A percentile compares a stretch with the other conserved stretches of the same genome.
phyloP scores from a whole-genome alignment of 345 rosid genomes.

The Arabidopsis arenosa region DNA sequence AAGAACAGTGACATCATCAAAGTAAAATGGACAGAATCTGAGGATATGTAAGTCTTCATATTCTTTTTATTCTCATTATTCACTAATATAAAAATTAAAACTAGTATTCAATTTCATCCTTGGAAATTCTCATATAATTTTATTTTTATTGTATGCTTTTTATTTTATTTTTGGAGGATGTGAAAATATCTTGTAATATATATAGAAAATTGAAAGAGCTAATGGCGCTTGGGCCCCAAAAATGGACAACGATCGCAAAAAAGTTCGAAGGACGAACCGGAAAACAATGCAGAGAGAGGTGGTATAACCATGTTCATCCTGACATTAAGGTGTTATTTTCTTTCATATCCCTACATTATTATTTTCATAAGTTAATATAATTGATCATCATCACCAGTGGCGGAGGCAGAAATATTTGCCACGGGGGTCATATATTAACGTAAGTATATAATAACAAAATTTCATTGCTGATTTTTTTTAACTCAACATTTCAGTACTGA shows the following conservation, averaged over 20 bases:
- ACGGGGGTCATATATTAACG: too few relatives aligned
- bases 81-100: neutral
- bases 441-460: too few relatives aligned
- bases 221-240: slow-evolving; percentile 65
- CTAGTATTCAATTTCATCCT: neutral
- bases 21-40: neutral
- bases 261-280: slow-evolving; percentile 64
- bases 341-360: neutral
- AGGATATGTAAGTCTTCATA: neutral
- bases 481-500: too few relatives aligned
- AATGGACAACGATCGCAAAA: slow-evolving; percentile 73
- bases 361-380: neutral
- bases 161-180: neutral
- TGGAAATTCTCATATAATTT: neutral
- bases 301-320: slow-evolving; percentile 88
- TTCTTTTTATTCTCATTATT: neutral
- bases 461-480: too few relatives aligned
- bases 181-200: neutral
- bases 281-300: slow-evolving; percentile 88
- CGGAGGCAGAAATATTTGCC: too few relatives aligned
- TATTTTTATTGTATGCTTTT: neutral
- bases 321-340: slow-evolving; percentile 63
- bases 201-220: slow-evolving; percentile 55
- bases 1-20: neutral
- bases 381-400: too few relatives aligned